These are phyloP conservation scores for Ilex asprella DNA, from an alignment of 257 asterid genomes.

Conservation along the genomic window DNA sequence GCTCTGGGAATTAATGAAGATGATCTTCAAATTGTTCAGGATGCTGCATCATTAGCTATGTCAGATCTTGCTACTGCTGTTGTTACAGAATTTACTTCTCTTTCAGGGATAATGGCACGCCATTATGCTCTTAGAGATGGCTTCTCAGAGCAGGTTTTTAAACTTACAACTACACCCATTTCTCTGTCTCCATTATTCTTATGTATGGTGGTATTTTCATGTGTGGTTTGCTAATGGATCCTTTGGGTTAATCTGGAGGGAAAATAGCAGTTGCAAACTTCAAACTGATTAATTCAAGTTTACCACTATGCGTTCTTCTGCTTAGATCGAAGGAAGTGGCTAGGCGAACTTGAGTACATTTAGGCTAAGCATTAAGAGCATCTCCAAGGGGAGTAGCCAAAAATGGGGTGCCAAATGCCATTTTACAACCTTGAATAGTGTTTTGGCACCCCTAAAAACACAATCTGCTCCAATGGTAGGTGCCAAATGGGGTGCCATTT, in stretches of 20 bases:
- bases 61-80: constrained; percentile 89
- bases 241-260: no score
- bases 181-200: constrained; percentile 7
- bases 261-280: no score
- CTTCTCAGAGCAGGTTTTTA: constrained; percentile 65
- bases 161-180: constrained; percentile 1
- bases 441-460: no score
- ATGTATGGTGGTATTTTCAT: constrained; percentile 4
- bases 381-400: no score
- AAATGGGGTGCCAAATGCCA: no score
- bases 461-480: no score
- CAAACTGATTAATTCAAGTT: neutral
- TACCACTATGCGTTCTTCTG: neutral
- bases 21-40: constrained; percentile 44
- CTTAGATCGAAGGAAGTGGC: neutral
- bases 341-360: neutral
- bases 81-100: constrained; percentile 91
- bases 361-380: neutral
- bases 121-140: constrained; percentile 98
- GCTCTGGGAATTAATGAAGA: constrained; percentile 49
- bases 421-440: no score
- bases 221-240: neutral
- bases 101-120: constrained; percentile 85
- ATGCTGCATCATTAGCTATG: constrained; percentile 86
- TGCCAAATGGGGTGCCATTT: no score